Conservation (phyloP, 305 asterid species). For the Fraxinus sp. region DNA sequence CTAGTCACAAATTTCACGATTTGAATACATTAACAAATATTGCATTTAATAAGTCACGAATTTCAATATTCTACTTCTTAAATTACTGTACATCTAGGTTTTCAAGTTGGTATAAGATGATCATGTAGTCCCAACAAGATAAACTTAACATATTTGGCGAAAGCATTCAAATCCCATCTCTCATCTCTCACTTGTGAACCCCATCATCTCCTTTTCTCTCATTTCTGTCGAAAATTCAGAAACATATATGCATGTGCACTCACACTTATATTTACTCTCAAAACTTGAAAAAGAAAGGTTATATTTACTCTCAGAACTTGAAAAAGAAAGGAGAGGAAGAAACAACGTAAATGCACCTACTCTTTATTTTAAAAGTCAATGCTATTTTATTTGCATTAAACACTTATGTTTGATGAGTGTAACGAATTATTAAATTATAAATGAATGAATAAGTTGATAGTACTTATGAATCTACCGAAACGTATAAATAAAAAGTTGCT, state of each 20-base stretch:
- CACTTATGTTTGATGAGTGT: background rate
- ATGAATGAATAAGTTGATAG: background rate
- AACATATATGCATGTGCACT: background rate
- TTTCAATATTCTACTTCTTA: too few species aligned
- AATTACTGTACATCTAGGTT: background rate
- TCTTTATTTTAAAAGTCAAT: background rate
- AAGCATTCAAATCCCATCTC: background rate
- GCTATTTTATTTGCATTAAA: background rate
- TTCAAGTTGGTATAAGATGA: background rate
- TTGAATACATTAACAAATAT: too few species aligned
- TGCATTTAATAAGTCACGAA: too few species aligned
- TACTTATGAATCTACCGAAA: too few species aligned
- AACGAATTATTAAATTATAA: too few species aligned
- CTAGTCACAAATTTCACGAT: too few species aligned
- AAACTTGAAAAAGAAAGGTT: background rate
- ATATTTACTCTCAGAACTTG: too few species aligned
- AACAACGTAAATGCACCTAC: too few species aligned
- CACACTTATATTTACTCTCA: background rate
- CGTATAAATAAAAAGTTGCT: background rate
- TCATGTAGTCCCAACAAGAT: background rate
- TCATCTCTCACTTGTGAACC: background rate
- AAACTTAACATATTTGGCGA: background rate
- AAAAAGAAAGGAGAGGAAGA: background rate
- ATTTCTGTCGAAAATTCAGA: background rate
- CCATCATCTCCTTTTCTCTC: background rate